These are phyloP conservation scores for Elongisporangium anandrum DNA, from an alignment of 352 stramenopile genomes.

Conservation along the genomic window DNA sequence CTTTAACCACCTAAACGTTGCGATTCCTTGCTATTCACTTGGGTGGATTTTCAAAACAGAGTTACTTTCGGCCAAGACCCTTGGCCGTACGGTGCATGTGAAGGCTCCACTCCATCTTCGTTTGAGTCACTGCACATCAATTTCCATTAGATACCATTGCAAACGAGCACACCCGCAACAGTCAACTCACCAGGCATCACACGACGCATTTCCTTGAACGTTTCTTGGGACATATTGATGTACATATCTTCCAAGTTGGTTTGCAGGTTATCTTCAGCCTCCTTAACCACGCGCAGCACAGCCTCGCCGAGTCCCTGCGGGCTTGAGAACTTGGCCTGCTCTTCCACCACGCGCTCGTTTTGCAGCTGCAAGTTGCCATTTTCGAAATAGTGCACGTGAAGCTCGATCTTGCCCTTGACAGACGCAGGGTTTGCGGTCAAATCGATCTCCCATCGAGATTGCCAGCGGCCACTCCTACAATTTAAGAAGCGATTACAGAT, in stretches of 20 bases:
- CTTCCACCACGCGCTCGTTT: constrained; percentile 65
- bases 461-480: constrained; percentile 65
- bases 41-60: background rate
- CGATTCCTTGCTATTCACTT: background rate
- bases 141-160: constrained; percentile 1
- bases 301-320: constrained; percentile 51
- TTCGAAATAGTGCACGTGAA: constrained; percentile 95
- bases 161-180: background rate
- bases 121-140: constrained; percentile 59
- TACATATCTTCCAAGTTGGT: constrained; percentile 92
- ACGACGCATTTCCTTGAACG: constrained; percentile 93
- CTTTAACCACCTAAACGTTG: background rate
- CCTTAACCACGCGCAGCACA: constrained; percentile 70
- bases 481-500: background rate
- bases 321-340: constrained; percentile 40
- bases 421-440: constrained; percentile 39
- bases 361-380: constrained; percentile 94
- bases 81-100: constrained; percentile 78
- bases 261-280: constrained; percentile 83
- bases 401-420: constrained; percentile 58
- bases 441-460: constrained; percentile 76
- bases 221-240: constrained; percentile 93
- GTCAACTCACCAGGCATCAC: constrained; percentile 83
- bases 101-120: constrained; percentile 88
- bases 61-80: constrained; percentile 68